Conservation (phyloP, 106 monocot species). For the Allium fistulosum region DNA sequence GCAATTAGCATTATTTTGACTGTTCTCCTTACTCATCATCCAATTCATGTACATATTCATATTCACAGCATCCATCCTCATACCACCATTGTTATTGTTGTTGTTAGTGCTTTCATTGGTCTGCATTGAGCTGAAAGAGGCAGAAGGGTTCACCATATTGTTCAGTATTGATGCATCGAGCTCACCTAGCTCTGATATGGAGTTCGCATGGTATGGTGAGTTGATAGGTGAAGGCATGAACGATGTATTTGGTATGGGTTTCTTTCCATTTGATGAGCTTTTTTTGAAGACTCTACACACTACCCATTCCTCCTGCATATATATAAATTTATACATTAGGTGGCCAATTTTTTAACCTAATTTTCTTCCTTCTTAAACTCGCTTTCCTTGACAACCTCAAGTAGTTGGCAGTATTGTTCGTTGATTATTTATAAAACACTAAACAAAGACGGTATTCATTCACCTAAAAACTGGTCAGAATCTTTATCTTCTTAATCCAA, state of each 20-base stretch:
- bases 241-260: slow-evolving; percentile 8
- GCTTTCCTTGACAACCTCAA: background rate
- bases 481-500: no score
- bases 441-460: background rate
- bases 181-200: slow-evolving; percentile 31
- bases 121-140: slow-evolving; percentile 6
- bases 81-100: background rate
- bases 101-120: slow-evolving; percentile 10
- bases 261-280: slow-evolving; percentile 27
- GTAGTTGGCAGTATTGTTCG: background rate
- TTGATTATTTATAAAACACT: background rate
- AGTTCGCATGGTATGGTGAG: slow-evolving; percentile 22
- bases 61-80: slow-evolving; percentile 17
- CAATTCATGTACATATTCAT: slow-evolving; percentile 27
- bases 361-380: background rate
- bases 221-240: slow-evolving; percentile 10
- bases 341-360: background rate
- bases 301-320: slow-evolving; percentile 59
- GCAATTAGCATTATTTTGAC: background rate
- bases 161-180: slow-evolving; percentile 27
- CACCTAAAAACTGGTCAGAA: no score
- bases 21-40: slow-evolving; percentile 13
- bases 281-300: slow-evolving; percentile 75
- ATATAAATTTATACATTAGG: background rate
- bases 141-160: slow-evolving; percentile 14